Evolutionary conservation across 2,329 filamentous ascomycete genomes (phyloP), one percentile per base, ranked within the genome.

Genomic region (Plectosphaerella plurivora): DNA sequence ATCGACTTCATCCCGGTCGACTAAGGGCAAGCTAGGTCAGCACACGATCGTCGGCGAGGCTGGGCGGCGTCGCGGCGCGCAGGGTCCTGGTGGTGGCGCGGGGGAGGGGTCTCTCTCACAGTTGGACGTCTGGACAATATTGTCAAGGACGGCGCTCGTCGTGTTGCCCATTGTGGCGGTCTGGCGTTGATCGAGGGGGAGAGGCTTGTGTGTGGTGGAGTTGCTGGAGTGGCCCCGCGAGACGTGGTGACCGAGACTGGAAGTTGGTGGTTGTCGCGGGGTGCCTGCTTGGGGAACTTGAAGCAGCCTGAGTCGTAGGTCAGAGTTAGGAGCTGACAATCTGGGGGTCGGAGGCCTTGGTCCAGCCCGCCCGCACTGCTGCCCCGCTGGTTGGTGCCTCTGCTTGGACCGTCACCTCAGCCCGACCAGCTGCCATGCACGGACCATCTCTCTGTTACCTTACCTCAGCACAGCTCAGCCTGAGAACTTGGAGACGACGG

Each of bases 1-100:
- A 69, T 97, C 94, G 55, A 99, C 91, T 73, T 99, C 94, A 65
- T 99, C 94, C 70, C 89, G 87, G 77, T 99, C 90, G 78, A 99
- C 93, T 97, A 45, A 53, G 15, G 7, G 35, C 10, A 12, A 24
- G 9, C 18, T n/a, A 47, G 33, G 24, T 25, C 35, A 39, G 47
- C 35, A 39, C 35, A 49, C 15, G 12, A 11, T 20, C 18, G 10
- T 37, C 36, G n/a, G 28, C 24, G 15, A 36, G 45, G 33, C 47
- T 20, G 18, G 7, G 3, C 15, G 44, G n/a, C 22, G 22, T 22
- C 5, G 22, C 22, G 22, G 22, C 5, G 16, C 18, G 11, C 36
- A 49, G 47, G 47, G 47, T 41, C 47, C 47, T 33, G 2, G 28
- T 33, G 28, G 28, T 12, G 28, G 24, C 24, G 56, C 54, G 54